Evolutionary conservation across 306 rosid species (phyloP), one percentile per base, ranked within the genome.

Genomic region (Arachis stenosperma): DNA sequence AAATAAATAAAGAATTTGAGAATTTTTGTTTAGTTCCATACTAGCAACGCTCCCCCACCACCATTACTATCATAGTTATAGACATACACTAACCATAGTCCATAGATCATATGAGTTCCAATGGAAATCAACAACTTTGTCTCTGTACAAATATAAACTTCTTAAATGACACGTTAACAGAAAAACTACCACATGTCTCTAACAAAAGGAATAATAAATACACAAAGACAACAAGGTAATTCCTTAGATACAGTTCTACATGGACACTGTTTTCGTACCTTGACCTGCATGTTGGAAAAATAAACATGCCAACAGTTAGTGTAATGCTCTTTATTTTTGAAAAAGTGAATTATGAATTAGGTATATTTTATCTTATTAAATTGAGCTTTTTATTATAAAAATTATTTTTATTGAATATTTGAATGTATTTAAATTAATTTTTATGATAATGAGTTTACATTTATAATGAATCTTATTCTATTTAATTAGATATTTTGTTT

Each of bases 241-340:
- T 52, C 56, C 40, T 57, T 57, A 64, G 50, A 64, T 48, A 5
- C 54, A 53, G 27, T 64, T 54, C 17, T 41, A 70, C 52, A 54
- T 64, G 60, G 63, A 67, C 13, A 15, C 37, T 14, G 73, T 54
- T 40, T 40, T 27, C 72, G 69, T 73, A 94, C 99, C 99, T 95
- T 95, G 99, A 73, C 99, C 99, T 65, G 98, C 99, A 82, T 92
- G 99, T 78, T 95, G 99, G 80, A 95, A 95, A 81, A 95, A 88
- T 88, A 95, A 82, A 65, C 97, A 97, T 5, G 93, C 80, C 17
- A 17, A 17, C 17, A 17, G 17, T 17, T 17, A 17, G 17, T 17
- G 17, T 17, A 17, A 17, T 17, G 17, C 17, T 17, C 17, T 17
- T 17, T 17, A 17, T 17, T 17, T 17, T 17, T 17, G 17, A 17